Percentiles rank a stretch among this genome's conserved stretches.
These are phyloP conservation scores for Nothophoma quercina DNA, from an alignment of 2,329 filamentous ascomycete genomes.

Conservation along the genomic window DNA sequence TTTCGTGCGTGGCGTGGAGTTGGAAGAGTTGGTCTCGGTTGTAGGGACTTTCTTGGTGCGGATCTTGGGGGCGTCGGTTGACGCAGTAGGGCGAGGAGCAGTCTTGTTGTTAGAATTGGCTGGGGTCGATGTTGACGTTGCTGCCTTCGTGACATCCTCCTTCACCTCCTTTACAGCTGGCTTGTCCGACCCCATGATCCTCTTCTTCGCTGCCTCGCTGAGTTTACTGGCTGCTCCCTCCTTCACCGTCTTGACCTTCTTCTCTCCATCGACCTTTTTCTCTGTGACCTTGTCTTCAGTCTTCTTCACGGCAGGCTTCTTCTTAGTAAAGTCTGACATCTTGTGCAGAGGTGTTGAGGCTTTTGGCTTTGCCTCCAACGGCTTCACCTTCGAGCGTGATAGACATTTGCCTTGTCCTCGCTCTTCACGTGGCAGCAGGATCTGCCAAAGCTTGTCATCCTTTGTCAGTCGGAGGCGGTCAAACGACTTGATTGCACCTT, in stretches of 20 bases:
- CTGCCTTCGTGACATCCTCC: conserved; percentile 29
- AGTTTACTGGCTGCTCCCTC: conserved; percentile 17
- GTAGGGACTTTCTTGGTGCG: conserved; percentile 40
- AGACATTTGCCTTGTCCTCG: conserved; percentile 68
- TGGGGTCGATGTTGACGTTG: conserved; percentile 20
- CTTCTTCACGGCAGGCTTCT: conserved; percentile 54
- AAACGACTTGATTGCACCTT: conserved; percentile 69
- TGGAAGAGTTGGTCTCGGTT: conserved; percentile 28
- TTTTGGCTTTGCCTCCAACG: conserved; percentile 47
- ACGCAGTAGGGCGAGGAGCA: conserved; percentile 28
- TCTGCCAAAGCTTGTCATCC: conserved; percentile 69
- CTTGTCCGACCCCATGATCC: conserved; percentile 28
- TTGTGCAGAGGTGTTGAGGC: conserved; percentile 46
- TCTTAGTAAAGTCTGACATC: conserved; percentile 50
- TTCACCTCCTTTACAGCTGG: conserved; percentile 34
- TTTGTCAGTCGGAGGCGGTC: conserved; percentile 67
- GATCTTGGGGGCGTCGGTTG: conserved; percentile 34
- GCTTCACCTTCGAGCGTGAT: conserved; percentile 64
- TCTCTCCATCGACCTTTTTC: conserved; percentile 24
- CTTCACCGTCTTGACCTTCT: conserved; percentile 42
- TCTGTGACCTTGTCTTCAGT: conserved; percentile 54
- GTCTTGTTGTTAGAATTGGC: conserved; percentile 27
- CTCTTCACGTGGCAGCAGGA: conserved; percentile 66
- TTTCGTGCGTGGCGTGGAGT: conserved; percentile 39
- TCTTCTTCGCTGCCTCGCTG: conserved; percentile 40